These are phyloP conservation scores for Colletotrichum sp. DNA, from an alignment of 2,329 filamentous ascomycete genomes.

Conservation along the genomic window DNA sequence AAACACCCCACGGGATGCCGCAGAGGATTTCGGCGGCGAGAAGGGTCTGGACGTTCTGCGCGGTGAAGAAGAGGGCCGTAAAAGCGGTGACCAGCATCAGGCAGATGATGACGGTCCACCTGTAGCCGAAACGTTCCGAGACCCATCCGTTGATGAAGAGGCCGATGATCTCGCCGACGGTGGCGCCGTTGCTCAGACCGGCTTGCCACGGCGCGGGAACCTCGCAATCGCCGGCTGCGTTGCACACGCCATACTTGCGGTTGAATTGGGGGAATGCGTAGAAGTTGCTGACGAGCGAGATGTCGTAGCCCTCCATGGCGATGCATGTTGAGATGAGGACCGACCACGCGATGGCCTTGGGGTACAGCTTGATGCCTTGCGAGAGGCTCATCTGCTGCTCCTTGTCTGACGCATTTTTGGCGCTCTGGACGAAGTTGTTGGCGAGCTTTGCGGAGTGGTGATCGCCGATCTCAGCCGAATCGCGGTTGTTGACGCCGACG, in stretches of 20 bases:
- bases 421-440: constrained; percentile 46
- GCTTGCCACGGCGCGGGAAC: constrained; percentile 68
- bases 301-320: constrained; percentile 89
- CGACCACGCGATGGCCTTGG: constrained; percentile 85
- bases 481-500: not conserved
- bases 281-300: constrained; percentile 83
- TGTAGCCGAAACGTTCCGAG: constrained; percentile 71
- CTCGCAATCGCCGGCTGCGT: constrained; percentile 52
- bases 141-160: constrained; percentile 69
- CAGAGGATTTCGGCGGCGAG: constrained; percentile 67
- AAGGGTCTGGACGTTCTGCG: constrained; percentile 61
- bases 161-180: constrained; percentile 70
- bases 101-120: constrained; percentile 66
- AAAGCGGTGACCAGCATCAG: constrained; percentile 60
- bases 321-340: constrained; percentile 89
- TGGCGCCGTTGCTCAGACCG: constrained; percentile 63
- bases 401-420: constrained; percentile 59
- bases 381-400: constrained; percentile 74
- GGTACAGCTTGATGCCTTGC: constrained; percentile 82
- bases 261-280: constrained; percentile 67
- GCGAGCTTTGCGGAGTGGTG: constrained; percentile 26
- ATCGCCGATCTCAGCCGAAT: constrained; percentile 5
- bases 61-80: constrained; percentile 70
- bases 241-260: constrained; percentile 58
- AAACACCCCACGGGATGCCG: constrained; percentile 67